Evolutionary conservation across 192 early-diverging fungal genomes (phyloP), one percentile per base, ranked within the genome.

Genomic region (Funneliformis mosseae): DNA sequence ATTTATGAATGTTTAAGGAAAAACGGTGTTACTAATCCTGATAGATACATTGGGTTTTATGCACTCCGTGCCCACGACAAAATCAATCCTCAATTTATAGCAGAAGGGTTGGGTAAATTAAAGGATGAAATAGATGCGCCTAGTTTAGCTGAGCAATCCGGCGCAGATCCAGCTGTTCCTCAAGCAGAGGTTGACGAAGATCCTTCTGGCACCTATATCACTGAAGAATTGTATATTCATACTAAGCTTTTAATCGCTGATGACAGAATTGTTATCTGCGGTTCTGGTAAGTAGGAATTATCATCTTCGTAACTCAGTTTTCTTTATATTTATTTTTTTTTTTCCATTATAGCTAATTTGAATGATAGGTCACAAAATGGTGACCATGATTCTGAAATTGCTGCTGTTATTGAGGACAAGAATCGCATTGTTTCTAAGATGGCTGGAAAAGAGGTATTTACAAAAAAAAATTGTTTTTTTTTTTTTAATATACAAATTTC

Each of bases 171-270:
- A 18, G 64, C 60, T 10, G 10, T 68, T 27, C 42, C 77, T 28
- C 63, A 33, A n/a, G 5, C 23, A 16, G 0, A 8, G 0, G 0
- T 67, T 8, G 39, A 64, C 39, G 1, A 43, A 27, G 63, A 78
- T 69, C 18, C 14, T 46, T 39, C 63, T 27, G 43, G 45, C 38
- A 77, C 85, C 48, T 90, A 84, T 80, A 89, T 95, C 5, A 94
- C 94, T 0, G 95, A 97, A 80, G 91, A 93, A 79, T 90, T 97
- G 12, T 97, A 97, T 81, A 92, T 97, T 61, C 95, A 97, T 86
- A 90, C 94, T 77, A 93, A 96, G 86, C 88, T 94, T 67, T 92
- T 97, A 92, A 93, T 97, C 77, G 92, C 95, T 21, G 96, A 97
- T 77, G 96, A 97, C 82, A 88, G 89, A 10, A 86, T 88, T 39